Percentiles rank a stretch among this genome's conserved stretches.
Evolutionary conservation across 495 filamentous ascomycete species (phyloP).

Genomic region (Penicillium dipodomyicola): DNA sequence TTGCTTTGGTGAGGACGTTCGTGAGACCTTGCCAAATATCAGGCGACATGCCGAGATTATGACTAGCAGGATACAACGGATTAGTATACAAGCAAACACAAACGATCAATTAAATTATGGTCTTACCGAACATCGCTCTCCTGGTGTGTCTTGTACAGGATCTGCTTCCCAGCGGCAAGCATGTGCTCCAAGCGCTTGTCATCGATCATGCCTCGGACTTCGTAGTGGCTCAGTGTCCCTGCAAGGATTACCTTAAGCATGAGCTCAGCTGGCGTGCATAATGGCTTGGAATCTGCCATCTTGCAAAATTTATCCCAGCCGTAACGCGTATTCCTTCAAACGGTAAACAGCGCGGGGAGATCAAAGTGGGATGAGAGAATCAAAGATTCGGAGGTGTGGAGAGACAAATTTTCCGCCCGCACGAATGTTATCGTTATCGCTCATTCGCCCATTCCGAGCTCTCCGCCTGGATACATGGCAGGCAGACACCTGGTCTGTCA

Average conservation of each 20-base stretch:
- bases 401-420: constrained; percentile 17
- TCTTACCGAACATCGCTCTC: constrained; percentile 50
- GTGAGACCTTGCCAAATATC: constrained; percentile 69
- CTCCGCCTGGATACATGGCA: neutral
- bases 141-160: constrained; percentile 51
- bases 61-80: constrained; percentile 16
- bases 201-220: constrained; percentile 51
- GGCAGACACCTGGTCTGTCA: no score
- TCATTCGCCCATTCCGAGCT: neutral
- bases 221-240: constrained; percentile 50
- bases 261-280: constrained; percentile 48
- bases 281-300: constrained; percentile 39
- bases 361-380: constrained; percentile 9
- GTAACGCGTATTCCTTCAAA: neutral
- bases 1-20: constrained; percentile 57
- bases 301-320: constrained; percentile 9
- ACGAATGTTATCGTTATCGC: neutral
- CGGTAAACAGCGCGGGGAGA: constrained; percentile 11
- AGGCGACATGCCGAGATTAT: constrained; percentile 54
- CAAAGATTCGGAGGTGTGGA: constrained; percentile 13
- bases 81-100: neutral
- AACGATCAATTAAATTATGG: constrained; percentile 13
- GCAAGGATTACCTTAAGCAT: constrained; percentile 50
- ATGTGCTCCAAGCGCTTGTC: constrained; percentile 51
- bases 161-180: constrained; percentile 49